Base-by-base conservation (phyloP, 2,329 filamentous ascomycete genomes). In the Beauveria medogensis region DNA sequence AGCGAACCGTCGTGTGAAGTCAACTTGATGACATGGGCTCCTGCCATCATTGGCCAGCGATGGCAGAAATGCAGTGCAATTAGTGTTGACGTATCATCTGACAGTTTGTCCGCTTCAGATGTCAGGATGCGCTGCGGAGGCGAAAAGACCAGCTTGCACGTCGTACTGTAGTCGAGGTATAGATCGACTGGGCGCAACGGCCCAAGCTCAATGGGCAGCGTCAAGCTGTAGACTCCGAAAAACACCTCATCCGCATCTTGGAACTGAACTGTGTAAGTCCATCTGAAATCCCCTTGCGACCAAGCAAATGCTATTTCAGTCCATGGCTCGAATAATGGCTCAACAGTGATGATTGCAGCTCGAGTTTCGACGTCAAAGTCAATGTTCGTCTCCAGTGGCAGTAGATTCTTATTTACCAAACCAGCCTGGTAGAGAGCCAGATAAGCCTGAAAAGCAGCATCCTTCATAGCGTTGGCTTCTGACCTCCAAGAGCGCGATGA, bases 381-480 rank as follows among this genome's bases (percentile, higher is more conserved):
- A n/a, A 77, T 75, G 2, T 77, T 71, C 10, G 76, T 72, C 59
- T 72, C 73, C 16, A 80, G 74, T 9, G 93, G 93, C 46, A 96
- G 77, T 0, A 97, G 74, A 66, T 96, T 80, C 16, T 95, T 83
- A 63, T 90, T 92, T 1, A 97, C 73, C 5, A 97, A 76, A 0
- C 88, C 88, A 28, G 82, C 87, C 8, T 82, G 67, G 69, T 93
- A 86, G 0, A 97, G 77, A 5, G 78, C 78, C 24, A 83, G 74
- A 68, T 92, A 96, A 1, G 92, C 90, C 68, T 90, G 83, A 63
- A 96, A 94, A 0, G 91, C 89, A 1, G 88, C 91, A 71, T 97
- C 93, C 68, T 89, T 91, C 65, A 79, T 85, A 0, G 92, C 91
- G 65, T 84, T 85, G 61, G 79, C 82, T 67, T 94, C 87, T 0